A percentile compares a stretch with the other conserved stretches of the same genome.
These are phyloP conservation scores for Talaromyces sp. DNA, from an alignment of 2,329 filamentous ascomycete species.

Conservation along the genomic window DNA sequence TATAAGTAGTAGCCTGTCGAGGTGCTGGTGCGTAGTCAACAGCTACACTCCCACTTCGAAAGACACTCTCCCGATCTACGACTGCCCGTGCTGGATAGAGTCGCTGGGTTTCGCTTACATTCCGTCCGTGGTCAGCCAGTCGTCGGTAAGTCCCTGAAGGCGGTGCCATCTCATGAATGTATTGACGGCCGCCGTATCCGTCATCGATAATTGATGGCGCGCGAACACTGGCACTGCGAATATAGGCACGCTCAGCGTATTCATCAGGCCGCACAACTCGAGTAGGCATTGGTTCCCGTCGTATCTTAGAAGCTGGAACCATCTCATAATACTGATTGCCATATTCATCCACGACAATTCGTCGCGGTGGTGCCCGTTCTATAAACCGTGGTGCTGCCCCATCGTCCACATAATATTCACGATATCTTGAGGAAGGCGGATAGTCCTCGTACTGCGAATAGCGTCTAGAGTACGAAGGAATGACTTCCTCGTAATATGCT, in stretches of 20 bases:
- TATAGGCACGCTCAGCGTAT: constrained; percentile 32
- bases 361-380: constrained; percentile 56
- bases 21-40: constrained; percentile 38
- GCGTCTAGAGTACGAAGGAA: constrained; percentile 31
- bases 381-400: constrained; percentile 47
- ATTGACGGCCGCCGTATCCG: constrained; percentile 39
- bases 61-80: constrained; percentile 34
- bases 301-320: constrained; percentile 39
- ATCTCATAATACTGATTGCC: constrained; percentile 73
- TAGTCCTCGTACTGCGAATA: constrained; percentile 39
- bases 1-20: constrained; percentile 34
- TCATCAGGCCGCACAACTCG: constrained; percentile 32
- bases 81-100: constrained; percentile 30
- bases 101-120: constrained; percentile 30
- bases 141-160: constrained; percentile 42
- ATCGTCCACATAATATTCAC: constrained; percentile 42
- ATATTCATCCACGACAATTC: constrained; percentile 77
- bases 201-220: constrained; percentile 44
- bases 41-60: constrained; percentile 41
- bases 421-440: constrained; percentile 34
- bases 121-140: constrained; percentile 36
- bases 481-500: constrained; percentile 39
- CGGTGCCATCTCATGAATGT: constrained; percentile 46
- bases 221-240: constrained; percentile 36
- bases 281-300: constrained; percentile 33